Evolutionary conservation across 345 rosid species (phyloP).

Genomic region (Limnanthes douglasii): DNA sequence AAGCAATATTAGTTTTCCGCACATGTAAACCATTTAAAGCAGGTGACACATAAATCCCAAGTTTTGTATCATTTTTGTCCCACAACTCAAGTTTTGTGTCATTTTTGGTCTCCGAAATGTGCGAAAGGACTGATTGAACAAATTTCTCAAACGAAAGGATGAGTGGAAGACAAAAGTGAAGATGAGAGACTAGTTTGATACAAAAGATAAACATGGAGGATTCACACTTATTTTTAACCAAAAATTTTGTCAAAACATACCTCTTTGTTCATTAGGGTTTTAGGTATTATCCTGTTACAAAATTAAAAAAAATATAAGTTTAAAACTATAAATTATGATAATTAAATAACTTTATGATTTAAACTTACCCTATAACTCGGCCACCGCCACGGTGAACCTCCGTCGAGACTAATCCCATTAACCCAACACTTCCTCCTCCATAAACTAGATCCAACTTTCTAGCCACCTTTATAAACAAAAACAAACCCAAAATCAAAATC

Average conservation of each 20-base stretch:
- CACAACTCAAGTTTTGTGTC: too few species aligned
- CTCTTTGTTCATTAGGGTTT: constrained; percentile 83
- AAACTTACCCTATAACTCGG: constrained; percentile 66
- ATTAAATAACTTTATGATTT: background rate
- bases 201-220: too few species aligned
- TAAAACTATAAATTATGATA: background rate
- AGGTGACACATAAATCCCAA: too few species aligned
- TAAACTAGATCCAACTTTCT: constrained; percentile 77
- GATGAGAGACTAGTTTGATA: too few species aligned
- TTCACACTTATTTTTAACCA: too few species aligned
- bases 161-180: too few species aligned
- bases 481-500: constrained; percentile 1
- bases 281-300: constrained; percentile 64
- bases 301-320: constrained; percentile 1
- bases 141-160: too few species aligned
- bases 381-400: constrained; percentile 76
- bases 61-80: too few species aligned
- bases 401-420: constrained; percentile 88
- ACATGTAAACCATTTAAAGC: too few species aligned
- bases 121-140: too few species aligned
- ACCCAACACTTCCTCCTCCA: constrained; percentile 92
- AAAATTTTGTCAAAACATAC: constrained; percentile 13
- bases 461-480: constrained; percentile 25
- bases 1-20: too few species aligned
- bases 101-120: too few species aligned